phyloP scores from a whole-genome alignment of 352 stramenopile species.

The Phytophthora aleatoria region DNA sequence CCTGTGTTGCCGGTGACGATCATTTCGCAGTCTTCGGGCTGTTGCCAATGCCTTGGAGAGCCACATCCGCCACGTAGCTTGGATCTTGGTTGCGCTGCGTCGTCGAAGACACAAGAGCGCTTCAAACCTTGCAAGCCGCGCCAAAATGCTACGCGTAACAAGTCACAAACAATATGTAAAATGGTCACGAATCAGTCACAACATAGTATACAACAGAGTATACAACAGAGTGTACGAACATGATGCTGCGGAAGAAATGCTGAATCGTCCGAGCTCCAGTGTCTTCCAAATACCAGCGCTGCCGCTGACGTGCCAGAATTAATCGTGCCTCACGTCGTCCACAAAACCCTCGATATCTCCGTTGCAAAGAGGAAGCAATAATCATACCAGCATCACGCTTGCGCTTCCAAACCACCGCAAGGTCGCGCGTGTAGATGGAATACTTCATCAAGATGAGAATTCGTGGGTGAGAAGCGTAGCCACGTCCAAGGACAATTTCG shows the following conservation, averaged over 20 bases:
- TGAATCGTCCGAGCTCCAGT: slow-evolving; percentile 51
- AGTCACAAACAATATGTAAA: slow-evolving; percentile 8
- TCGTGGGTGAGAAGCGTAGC: slow-evolving; percentile 46
- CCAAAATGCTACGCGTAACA: slow-evolving; percentile 49
- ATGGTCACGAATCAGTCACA: neutral
- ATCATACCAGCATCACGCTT: slow-evolving; percentile 53
- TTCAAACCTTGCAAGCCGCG: slow-evolving; percentile 52
- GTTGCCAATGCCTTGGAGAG: slow-evolving; percentile 54
- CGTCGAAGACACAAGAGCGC: slow-evolving; percentile 39
- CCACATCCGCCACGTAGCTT: slow-evolving; percentile 85
- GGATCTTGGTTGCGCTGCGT: slow-evolving; percentile 55
- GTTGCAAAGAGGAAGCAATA: slow-evolving; percentile 49
- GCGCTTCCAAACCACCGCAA: slow-evolving; percentile 63
- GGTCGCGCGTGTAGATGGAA: slow-evolving; percentile 60
- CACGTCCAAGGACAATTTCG: slow-evolving; percentile 40
- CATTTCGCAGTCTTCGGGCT: slow-evolving; percentile 42
- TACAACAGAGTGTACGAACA: slow-evolving; percentile 44
- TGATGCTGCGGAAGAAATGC: slow-evolving; percentile 78
- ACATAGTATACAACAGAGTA: too few species aligned
- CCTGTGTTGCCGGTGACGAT: slow-evolving; percentile 40
- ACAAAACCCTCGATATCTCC: slow-evolving; percentile 53
- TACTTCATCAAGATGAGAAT: slow-evolving; percentile 52
- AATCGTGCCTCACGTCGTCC: slow-evolving; percentile 42
- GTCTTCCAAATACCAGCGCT: slow-evolving; percentile 50
- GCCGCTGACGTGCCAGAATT: slow-evolving; percentile 29